Evolutionary conservation across 495 filamentous ascomycete genomes (phyloP).

Genomic region (Talaromyces stipitatus): DNA sequence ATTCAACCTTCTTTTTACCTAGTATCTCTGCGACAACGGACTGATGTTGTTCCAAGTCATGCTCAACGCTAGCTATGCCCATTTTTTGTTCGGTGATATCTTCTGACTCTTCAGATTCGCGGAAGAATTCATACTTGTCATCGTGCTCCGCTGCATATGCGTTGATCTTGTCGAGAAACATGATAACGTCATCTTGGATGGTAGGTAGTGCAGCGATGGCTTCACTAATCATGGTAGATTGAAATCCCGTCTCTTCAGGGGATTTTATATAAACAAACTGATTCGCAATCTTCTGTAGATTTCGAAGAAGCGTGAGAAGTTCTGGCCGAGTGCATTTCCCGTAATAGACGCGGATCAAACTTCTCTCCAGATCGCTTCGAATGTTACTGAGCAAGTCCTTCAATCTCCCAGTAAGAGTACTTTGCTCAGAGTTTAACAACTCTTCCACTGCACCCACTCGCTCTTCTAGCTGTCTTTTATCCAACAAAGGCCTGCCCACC

Average conservation of each 20-base stretch:
- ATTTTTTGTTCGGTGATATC: slow-evolving; percentile 80
- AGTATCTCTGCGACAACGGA: slow-evolving; percentile 60
- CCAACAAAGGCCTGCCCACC: slow-evolving; percentile 87
- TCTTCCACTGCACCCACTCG: slow-evolving; percentile 88
- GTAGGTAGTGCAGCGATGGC: slow-evolving; percentile 70
- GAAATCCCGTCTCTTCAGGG: slow-evolving; percentile 64
- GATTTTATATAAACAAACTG: slow-evolving; percentile 62
- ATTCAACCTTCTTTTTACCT: slow-evolving; percentile 61
- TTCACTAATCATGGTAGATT: slow-evolving; percentile 59
- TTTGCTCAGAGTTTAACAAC: slow-evolving; percentile 59
- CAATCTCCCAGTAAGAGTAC: slow-evolving; percentile 62
- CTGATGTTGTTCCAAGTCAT: slow-evolving; percentile 74
- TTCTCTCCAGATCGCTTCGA: slow-evolving; percentile 81
- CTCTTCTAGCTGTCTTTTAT: slow-evolving; percentile 68
- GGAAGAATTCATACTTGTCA: slow-evolving; percentile 93
- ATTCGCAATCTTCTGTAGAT: slow-evolving; percentile 69
- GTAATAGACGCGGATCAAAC: slow-evolving; percentile 93
- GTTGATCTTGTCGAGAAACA: slow-evolving; percentile 79
- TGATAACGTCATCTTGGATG: slow-evolving; percentile 61
- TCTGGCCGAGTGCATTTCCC: slow-evolving; percentile 89
- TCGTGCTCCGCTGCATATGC: slow-evolving; percentile 72
- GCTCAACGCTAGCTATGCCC: slow-evolving; percentile 85
- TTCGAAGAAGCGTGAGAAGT: slow-evolving; percentile 76
- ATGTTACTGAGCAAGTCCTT: slow-evolving; percentile 60
- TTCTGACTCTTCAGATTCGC: slow-evolving; percentile 76